Base-by-base conservation (phyloP, 1,284 basidiomycete genomes). In the Tilletia indica region DNA sequence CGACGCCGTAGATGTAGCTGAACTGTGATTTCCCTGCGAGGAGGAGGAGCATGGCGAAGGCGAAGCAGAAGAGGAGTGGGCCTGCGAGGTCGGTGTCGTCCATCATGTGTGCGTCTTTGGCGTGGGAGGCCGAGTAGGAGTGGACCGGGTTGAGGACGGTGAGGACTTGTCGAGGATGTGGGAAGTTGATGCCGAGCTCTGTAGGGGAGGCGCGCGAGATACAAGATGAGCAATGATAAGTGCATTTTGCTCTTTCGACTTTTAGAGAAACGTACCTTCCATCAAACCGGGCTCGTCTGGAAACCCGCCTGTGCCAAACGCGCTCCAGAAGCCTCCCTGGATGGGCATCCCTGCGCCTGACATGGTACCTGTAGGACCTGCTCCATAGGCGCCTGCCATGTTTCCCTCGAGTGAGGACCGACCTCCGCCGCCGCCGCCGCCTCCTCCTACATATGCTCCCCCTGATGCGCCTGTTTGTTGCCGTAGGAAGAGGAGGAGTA, bases 81-180 rank as follows among this genome's bases (percentile, higher is more conserved):
- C 97, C 97, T 9, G 96, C 95, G 38, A 99, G 88, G 86, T 99
- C 97, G 54, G 96, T 94, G 82, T 99, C 97, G 85, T 99, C 97
- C 97, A 99, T 99, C 79, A 99, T 97, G 79, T 90, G 92, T 74
- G 93, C 92, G 79, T 99, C 93, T 39, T 78, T 78, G 42, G 77
- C 71, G 67, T 83, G 81, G 68, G 78, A 71, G 14, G 81, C 74
- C 64, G 80, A 81, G 72, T 97, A 90, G 72, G 88, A 88, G 75
- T 90, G 89, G 38, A 98, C 86, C 0, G 97, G 97, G 81, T 98
- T 98, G 71, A 99, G 89, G 3, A 99, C 97, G 0, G 97, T 94
- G 85, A 96, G 86, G 94, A 93, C 87, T 99, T 99, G 73, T 90
- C 90, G 66, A 92, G 89, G 85, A 99, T 97, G 85, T 99, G 97